Evolutionary conservation across 1,139 yeast species (phyloP), one percentile per base, ranked within the genome.

Genomic region (Saccharomyces hybrid): DNA sequence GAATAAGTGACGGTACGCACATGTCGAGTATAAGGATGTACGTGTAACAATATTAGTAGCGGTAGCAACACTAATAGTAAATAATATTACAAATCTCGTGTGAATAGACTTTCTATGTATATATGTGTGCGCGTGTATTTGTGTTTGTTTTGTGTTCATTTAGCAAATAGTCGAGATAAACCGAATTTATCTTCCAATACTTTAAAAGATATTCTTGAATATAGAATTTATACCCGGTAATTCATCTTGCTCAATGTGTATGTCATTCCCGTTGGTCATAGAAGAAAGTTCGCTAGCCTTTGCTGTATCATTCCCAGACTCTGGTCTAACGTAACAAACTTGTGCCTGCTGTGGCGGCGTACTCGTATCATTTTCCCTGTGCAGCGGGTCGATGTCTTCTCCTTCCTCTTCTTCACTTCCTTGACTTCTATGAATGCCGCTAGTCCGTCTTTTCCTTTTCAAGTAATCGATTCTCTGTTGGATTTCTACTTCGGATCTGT

Each of bases 401-500:
- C 9, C 44, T 9, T 38, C 44, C 11, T 38, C 44, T 0, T 16
- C 13, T 16, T 6, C 5, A 11, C 11, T 4, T 16, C 44, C 44
- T 16, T 38, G 3, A 49, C 13, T 28, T 54, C 54, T 13, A 51
- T 51, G 11, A 52, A 53, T 3, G 34, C 54, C 14, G 49, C 46
- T n/a, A 54, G 52, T 4, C 55, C 51, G 46, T 52, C 48, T 9
- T 53, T 49, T 47, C 9, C 19, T 48, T 3, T 64, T 86, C 51
- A 86, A 71, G 54, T 79, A 75, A 54, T 77, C 80, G 23, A 86
- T 79, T 57, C 95, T 76, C 34, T 79, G 71, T 76, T 81, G 77
- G 42, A 88, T 88, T 61, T 87, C 95, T 13, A 77, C 77, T 64
- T 86, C 93, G 0, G 93, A 78, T 58, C 89, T 78, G 57, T 80